Evolutionary conservation across 805 yeast species (phyloP).

Genomic region (Kuraishia molischiana): DNA sequence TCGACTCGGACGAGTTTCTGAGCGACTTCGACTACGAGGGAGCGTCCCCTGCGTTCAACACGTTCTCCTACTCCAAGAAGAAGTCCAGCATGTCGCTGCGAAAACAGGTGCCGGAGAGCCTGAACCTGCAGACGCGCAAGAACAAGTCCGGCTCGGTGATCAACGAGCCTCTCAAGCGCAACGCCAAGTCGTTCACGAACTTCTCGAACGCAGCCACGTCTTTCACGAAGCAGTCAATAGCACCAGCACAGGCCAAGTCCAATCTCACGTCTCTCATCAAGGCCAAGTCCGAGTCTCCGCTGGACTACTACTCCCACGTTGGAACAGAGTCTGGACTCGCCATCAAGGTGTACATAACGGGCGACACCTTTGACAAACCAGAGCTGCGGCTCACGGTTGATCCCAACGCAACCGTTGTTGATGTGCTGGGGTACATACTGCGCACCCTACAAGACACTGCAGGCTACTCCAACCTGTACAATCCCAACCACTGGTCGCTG

Average conservation of each 20-base stretch:
- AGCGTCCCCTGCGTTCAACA: neutral
- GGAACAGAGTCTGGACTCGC: constrained; percentile 8
- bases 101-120: neutral
- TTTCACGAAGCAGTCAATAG: constrained; percentile 1
- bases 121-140: neutral
- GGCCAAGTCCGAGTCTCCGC: constrained; percentile 27
- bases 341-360: neutral
- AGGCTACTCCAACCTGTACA: constrained; percentile 9
- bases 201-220: neutral
- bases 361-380: neutral
- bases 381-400: constrained; percentile 17
- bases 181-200: constrained; percentile 4
- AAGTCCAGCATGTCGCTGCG: neutral
- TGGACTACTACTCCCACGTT: constrained; percentile 31
- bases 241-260: constrained; percentile 14
- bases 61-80: neutral
- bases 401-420: constrained; percentile 32
- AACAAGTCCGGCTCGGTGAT: neutral
- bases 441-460: constrained; percentile 13
- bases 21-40: constrained; percentile 26
- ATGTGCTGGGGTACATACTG: constrained; percentile 47
- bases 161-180: constrained; percentile 10
- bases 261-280: constrained; percentile 34
- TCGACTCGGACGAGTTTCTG: constrained; percentile 28
- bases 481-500: constrained; percentile 67